Conservation (phyloP, 1,139 yeast species). For the Yueomyces sp. region DNA sequence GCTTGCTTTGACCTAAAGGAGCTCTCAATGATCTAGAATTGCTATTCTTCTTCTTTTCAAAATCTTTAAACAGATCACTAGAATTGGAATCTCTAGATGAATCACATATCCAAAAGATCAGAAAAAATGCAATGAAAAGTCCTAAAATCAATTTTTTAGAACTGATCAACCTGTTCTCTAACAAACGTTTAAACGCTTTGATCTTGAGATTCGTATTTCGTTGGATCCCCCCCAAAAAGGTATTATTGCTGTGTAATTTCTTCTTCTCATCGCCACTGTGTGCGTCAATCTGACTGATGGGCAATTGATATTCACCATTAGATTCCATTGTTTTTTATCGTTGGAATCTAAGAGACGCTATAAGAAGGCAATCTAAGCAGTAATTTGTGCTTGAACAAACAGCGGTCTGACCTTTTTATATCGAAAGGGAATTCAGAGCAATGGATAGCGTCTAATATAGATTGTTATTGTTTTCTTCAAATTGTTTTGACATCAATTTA, state of each 20-base stretch:
- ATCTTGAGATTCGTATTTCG: not conserved
- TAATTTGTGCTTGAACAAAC: too few species aligned
- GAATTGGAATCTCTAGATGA: not conserved
- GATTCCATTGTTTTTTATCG: not conserved
- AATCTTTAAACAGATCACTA: not conserved
- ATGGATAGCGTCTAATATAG: too few species aligned
- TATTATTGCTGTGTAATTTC: not conserved
- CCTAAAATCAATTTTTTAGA: not conserved
- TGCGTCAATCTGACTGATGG: slow-evolving; percentile 1
- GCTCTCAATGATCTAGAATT: not conserved
- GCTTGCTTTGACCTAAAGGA: not conserved
- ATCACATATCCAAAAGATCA: slow-evolving; percentile 1
- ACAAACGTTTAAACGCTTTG: not conserved
- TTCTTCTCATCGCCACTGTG: slow-evolving; percentile 1
- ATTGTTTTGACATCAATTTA: too few species aligned
- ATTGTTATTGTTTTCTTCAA: too few species aligned
- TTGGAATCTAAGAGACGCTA: too few species aligned
- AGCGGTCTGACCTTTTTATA: too few species aligned
- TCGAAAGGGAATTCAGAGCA: too few species aligned
- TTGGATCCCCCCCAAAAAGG: not conserved
- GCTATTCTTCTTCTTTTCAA: not conserved
- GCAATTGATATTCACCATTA: not conserved
- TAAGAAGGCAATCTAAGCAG: too few species aligned
- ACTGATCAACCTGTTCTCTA: not conserved
- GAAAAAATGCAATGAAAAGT: not conserved